phyloP scores from a whole-genome alignment of 2,329 filamentous ascomycete genomes.

The Sporothrix euskadiensis region DNA sequence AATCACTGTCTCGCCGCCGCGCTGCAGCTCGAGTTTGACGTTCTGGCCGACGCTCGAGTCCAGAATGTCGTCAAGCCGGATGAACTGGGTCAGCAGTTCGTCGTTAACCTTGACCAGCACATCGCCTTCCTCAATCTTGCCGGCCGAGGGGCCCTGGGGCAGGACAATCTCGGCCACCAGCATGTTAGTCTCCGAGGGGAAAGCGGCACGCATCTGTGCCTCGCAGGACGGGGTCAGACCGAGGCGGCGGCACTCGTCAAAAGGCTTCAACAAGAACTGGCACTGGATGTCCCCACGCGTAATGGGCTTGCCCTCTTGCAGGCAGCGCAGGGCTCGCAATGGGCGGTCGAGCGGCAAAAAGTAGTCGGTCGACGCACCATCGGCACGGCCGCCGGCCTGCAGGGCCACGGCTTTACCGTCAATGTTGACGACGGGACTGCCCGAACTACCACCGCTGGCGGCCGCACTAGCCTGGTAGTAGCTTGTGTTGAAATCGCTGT shows the following conservation, averaged over 20 bases:
- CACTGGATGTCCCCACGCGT: constrained; percentile 96
- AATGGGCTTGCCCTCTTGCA: constrained; percentile 73
- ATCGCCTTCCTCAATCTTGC: constrained; percentile 90
- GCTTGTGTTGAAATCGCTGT: constrained; percentile 93
- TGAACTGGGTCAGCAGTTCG: constrained; percentile 89
- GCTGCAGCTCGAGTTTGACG: constrained; percentile 80
- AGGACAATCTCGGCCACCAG: constrained; percentile 94
- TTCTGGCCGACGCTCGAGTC: constrained; percentile 80
- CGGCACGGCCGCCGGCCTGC: constrained; percentile 89
- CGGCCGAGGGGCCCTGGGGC: constrained; percentile 82
- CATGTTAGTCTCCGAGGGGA: constrained; percentile 95
- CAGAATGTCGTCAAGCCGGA: constrained; percentile 85
- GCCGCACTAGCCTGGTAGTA: constrained; percentile 98
- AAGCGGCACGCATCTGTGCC: constrained; percentile 74
- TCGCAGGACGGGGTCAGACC: constrained; percentile 86
- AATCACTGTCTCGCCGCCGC: constrained; percentile 83
- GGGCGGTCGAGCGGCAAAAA: constrained; percentile 93
- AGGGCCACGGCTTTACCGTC: constrained; percentile 89
- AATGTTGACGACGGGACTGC: constrained; percentile 94
- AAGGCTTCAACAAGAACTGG: constrained; percentile 94
- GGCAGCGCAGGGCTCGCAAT: constrained; percentile 79
- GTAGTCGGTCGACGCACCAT: constrained; percentile 96
- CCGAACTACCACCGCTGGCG: constrained; percentile 95
- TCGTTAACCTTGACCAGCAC: constrained; percentile 91
- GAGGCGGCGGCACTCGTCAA: constrained; percentile 91